These are phyloP conservation scores for Monosporozyma solicola DNA, from an alignment of 805 yeast genomes.

Conservation along the genomic window DNA sequence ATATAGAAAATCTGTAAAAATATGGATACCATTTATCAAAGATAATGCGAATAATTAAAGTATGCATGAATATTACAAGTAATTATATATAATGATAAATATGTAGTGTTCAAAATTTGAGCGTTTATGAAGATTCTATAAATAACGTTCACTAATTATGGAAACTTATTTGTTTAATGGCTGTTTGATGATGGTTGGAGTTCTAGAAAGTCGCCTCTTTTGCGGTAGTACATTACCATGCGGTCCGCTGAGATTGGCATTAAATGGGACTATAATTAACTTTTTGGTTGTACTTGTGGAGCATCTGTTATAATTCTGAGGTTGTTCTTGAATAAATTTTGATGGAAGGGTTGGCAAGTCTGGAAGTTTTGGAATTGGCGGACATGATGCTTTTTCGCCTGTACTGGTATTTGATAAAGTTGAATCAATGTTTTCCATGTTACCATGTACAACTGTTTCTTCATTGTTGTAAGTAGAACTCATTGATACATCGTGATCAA, in stretches of 20 bases:
- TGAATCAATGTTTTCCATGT: not conserved
- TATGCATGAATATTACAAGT: not conserved
- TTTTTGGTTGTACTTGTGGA: not conserved
- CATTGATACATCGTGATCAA: not conserved
- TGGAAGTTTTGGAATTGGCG: slow-evolving; percentile 1
- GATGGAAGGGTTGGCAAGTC: slow-evolving; percentile 11
- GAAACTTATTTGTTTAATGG: not conserved
- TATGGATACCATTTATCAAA: slow-evolving; percentile 57
- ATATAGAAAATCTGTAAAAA: slow-evolving; percentile 43
- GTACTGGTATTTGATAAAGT: not conserved
- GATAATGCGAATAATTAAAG: slow-evolving; percentile 7
- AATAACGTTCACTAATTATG: not conserved
- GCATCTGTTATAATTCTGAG: not conserved
- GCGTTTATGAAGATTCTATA: not conserved
- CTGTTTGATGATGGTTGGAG: not conserved
- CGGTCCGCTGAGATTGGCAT: not conserved
- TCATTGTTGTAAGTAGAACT: not conserved
- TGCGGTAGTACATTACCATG: slow-evolving; percentile 23
- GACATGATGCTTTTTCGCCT: not conserved
- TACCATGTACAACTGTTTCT: not conserved
- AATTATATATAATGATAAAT: not conserved
- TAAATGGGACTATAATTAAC: slow-evolving; percentile 22
- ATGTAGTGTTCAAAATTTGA: not conserved
- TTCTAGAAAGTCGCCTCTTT: slow-evolving; percentile 16
- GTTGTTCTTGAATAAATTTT: not conserved